Evolutionary conservation across 1,139 yeast species (phyloP).

Genomic region (Hansenula sp.): DNA sequence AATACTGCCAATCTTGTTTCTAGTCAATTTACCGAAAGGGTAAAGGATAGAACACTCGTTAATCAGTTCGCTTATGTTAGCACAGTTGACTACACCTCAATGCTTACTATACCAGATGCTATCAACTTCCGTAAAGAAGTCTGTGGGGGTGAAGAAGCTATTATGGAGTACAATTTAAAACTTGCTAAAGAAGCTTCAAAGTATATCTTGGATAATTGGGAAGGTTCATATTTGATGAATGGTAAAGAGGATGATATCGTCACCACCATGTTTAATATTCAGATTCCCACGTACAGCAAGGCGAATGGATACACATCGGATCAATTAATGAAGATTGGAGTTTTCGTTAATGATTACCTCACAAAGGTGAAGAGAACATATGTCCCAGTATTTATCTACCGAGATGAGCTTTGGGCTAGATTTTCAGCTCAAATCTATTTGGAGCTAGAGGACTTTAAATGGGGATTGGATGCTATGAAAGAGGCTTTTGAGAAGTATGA

Average conservation of each 20-base stretch:
- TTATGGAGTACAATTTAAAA: constrained; percentile 38
- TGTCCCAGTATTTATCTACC: constrained; percentile 41
- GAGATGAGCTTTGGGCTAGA: constrained; percentile 41
- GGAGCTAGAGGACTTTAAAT: constrained; percentile 43
- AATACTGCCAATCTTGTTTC: background rate
- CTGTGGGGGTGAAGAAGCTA: constrained; percentile 48
- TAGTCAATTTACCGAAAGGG: constrained; percentile 19
- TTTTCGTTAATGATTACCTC: constrained; percentile 16
- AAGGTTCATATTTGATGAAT: constrained; percentile 18
- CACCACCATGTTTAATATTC: background rate
- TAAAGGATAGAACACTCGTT: constrained; percentile 30
- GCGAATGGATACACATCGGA: constrained; percentile 6
- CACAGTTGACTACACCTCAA: constrained; percentile 24
- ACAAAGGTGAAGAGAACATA: constrained; percentile 35
- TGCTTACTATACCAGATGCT: constrained; percentile 33
- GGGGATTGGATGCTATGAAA: background rate
- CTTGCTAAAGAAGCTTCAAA: constrained; percentile 38
- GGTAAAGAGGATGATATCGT: constrained; percentile 37
- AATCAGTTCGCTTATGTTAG: constrained; percentile 35
- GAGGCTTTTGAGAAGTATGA: constrained; percentile 12
- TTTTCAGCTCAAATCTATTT: constrained; percentile 60
- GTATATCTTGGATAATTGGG: constrained; percentile 31
- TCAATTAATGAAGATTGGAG: constrained; percentile 10
- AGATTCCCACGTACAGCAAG: constrained; percentile 3
- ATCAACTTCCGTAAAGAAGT: constrained; percentile 40